phyloP scores from a whole-genome alignment of 306 rosid genomes.

The Fragaria vesca region DNA sequence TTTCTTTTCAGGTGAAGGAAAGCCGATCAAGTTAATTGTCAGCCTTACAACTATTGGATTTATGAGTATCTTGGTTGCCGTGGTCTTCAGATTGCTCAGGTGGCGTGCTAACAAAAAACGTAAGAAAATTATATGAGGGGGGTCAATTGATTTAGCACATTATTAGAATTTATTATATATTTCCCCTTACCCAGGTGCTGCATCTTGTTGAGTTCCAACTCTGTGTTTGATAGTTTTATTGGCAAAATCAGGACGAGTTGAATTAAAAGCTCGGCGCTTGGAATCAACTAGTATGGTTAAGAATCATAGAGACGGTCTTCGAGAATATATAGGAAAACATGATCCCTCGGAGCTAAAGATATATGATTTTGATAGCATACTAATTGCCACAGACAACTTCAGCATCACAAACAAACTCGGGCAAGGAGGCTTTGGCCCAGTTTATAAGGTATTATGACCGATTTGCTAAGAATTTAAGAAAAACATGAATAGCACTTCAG shows the following conservation, averaged over 20 bases:
- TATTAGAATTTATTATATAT: neutral
- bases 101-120: neutral
- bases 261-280: neutral
- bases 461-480: no score
- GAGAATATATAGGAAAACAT: neutral
- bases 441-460: neutral
- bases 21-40: constrained; percentile 5
- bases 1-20: neutral
- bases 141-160: neutral
- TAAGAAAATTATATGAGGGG: neutral
- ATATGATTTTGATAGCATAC: neutral
- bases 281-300: neutral
- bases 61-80: neutral
- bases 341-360: neutral
- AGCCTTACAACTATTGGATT: neutral
- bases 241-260: neutral
- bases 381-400: neutral
- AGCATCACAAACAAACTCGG: neutral
- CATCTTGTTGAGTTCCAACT: neutral
- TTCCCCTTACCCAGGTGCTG: neutral
- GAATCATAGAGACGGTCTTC: neutral
- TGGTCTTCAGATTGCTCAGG: neutral
- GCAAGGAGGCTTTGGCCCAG: constrained; percentile 24
- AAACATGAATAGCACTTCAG: neutral
- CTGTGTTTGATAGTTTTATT: neutral